phyloP scores from a whole-genome alignment of 1,284 basidiomycete species.

The Moesziomyces sp. region DNA sequence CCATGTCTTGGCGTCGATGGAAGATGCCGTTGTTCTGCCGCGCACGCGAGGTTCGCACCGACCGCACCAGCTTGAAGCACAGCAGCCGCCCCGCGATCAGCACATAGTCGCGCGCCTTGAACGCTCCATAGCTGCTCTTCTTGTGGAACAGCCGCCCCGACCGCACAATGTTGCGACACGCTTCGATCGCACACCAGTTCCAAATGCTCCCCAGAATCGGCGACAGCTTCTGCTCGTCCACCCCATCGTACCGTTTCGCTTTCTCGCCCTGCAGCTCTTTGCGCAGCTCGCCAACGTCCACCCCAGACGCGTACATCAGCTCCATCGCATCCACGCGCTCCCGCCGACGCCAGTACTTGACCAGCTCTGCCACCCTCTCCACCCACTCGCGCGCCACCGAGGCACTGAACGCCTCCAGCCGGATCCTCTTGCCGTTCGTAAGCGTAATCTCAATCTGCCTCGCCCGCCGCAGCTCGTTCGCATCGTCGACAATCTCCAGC shows the following conservation, averaged over 20 bases:
- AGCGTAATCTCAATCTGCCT: constrained; percentile 82
- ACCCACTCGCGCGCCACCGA: constrained; percentile 81
- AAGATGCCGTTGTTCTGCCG: constrained; percentile 67
- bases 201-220: constrained; percentile 76
- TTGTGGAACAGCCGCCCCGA: constrained; percentile 78
- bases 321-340: constrained; percentile 77
- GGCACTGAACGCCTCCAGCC: constrained; percentile 74
- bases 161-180: constrained; percentile 78
- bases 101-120: constrained; percentile 56
- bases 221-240: constrained; percentile 67
- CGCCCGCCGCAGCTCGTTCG: constrained; percentile 72
- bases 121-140: constrained; percentile 53
- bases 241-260: neutral
- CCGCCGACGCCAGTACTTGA: constrained; percentile 80
- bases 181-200: constrained; percentile 82
- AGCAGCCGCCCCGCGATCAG: constrained; percentile 62
- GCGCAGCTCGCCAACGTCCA: constrained; percentile 70
- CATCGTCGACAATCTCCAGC: constrained; percentile 70
- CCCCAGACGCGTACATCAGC: constrained; percentile 76
- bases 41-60: constrained; percentile 55
- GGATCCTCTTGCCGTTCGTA: constrained; percentile 76
- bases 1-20: constrained; percentile 58
- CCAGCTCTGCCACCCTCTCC: constrained; percentile 75
- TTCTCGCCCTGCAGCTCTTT: constrained; percentile 23
- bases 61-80: constrained; percentile 59